Base-by-base conservation (phyloP, 805 yeast genomes). In the Myxozyma nipponensis region DNA sequence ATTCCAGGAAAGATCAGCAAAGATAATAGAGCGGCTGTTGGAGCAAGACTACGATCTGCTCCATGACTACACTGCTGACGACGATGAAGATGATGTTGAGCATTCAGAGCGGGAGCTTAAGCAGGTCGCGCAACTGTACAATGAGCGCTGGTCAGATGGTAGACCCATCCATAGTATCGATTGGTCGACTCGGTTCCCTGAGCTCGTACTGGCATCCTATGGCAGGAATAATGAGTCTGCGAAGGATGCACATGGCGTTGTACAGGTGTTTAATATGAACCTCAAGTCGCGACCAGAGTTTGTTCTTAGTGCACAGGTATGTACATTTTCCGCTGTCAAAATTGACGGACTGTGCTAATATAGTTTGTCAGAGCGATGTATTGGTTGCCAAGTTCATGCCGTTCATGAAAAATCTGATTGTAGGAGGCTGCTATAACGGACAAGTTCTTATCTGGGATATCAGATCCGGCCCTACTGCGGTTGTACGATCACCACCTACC, bases 361-460 rank as follows among this genome's bases (percentile, higher is more conserved):
- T 3, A 19, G 13, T 18, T 24, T n/a, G n/a, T n/a, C n/a, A 53
- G n/a, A 66, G 78, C 17, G 67, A 69, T 4, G 69, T 78, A 13
- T 55, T 69, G n/a, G 42, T 56, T 1, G 67, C 77, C 18, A 62
- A 62, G 37, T 77, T 77, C 52, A 77, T 78, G 24, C 68, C 68
- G 10, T 60, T 63, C 23, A 65, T 68, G 39, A 65, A 73, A 3
- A 64, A 67, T 25, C 65, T 71, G 25, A 62, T 76, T 6, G 67
- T 73, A 39, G 83, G 77, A 2, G 77, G 81, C 0, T 67, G 75
- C 28, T 65, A 66, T 32, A 74, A 74, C 59, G 84, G 84, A 1
- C 74, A 71, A 46, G 50, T 79, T 0, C 69, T 72, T 13, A 64
- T 75, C n/a, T 79, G 83, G 83, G 82, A 79, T 42, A 55, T 66